These are phyloP conservation scores for Coemansia sp. DNA, from an alignment of 192 early-diverging fungal species.

Conservation along the genomic window DNA sequence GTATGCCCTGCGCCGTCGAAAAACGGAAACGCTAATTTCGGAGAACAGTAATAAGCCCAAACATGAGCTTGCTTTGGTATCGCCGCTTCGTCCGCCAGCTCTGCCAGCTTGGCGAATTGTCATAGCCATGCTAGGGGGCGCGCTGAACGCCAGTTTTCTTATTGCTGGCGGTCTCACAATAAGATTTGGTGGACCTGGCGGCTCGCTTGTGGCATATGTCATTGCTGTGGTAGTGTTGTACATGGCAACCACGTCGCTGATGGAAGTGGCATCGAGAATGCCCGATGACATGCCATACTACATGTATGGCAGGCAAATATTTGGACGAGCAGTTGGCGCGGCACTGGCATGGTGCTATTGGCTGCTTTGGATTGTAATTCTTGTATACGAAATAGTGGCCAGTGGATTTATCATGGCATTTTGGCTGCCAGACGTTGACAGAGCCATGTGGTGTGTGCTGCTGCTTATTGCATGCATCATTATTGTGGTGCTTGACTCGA, in stretches of 20 bases:
- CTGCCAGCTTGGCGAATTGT: constrained; percentile 6
- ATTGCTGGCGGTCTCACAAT: constrained; percentile 21
- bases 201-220: constrained; percentile 15
- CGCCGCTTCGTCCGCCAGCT: not conserved
- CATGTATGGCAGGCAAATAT: constrained; percentile 17
- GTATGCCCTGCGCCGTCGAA: not conserved
- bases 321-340: constrained; percentile 16
- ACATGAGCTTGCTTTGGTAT: constrained; percentile 1
- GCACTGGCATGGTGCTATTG: constrained; percentile 24
- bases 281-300: constrained; percentile 19
- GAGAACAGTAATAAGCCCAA: not conserved
- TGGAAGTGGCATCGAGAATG: constrained; percentile 22
- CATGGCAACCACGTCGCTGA: constrained; percentile 23
- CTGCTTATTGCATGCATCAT: constrained; percentile 13
- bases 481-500: constrained; percentile 20
- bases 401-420: constrained; percentile 19
- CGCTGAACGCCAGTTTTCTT: constrained; percentile 18
- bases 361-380: constrained; percentile 23
- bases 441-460: constrained; percentile 19
- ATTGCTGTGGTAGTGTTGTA: constrained; percentile 11
- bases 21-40: not conserved
- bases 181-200: constrained; percentile 22
- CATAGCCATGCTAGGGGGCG: constrained; percentile 6
- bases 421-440: constrained; percentile 21
- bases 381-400: constrained; percentile 19